Percentiles rank a stretch among this genome's conserved stretches.
phyloP scores from a whole-genome alignment of 192 early-diverging fungal genomes.

The Coemansia biformis region DNA sequence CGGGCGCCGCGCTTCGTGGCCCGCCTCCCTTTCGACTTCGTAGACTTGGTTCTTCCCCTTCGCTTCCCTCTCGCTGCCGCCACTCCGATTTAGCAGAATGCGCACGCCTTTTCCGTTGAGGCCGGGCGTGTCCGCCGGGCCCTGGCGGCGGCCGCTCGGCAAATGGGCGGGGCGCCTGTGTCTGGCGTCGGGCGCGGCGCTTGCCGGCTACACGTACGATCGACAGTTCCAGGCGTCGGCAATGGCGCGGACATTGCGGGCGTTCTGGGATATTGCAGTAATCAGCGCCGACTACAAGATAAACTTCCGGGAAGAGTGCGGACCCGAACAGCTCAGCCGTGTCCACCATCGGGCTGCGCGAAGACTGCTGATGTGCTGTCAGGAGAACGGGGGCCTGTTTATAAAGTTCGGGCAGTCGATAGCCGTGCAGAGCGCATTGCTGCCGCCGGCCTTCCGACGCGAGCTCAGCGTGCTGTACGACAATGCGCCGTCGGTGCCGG shows the following conservation, averaged over 20 bases:
- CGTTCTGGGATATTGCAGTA: slow-evolving; percentile 25
- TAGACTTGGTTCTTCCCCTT: no score
- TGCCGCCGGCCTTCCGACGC: slow-evolving; percentile 57
- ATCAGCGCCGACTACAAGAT: slow-evolving; percentile 68
- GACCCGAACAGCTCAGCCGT: slow-evolving; percentile 51
- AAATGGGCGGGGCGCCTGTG: slow-evolving; percentile 2
- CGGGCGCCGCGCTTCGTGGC: no score
- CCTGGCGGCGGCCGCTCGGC: background rate
- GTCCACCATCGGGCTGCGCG: slow-evolving; percentile 71
- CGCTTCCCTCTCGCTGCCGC: no score
- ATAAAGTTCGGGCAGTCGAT: slow-evolving; percentile 85
- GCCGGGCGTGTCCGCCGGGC: no score
- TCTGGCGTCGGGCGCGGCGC: slow-evolving; percentile 3
- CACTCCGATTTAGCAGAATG: no score
- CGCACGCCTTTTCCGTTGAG: no score
- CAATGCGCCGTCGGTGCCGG: slow-evolving; percentile 71
- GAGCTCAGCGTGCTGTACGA: slow-evolving; percentile 71
- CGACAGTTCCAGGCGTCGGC: slow-evolving; percentile 36
- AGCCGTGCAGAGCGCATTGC: slow-evolving; percentile 59
- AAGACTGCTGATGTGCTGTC: slow-evolving; percentile 69
- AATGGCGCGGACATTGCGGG: slow-evolving; percentile 32
- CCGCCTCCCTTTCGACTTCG: no score
- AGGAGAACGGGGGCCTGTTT: slow-evolving; percentile 80
- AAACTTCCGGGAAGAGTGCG: slow-evolving; percentile 67
- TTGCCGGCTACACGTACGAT: slow-evolving; percentile 37